Percentiles rank a stretch among this genome's conserved stretches.
Evolutionary conservation across 1,139 yeast species (phyloP).

Genomic region (Pichia sp.): DNA sequence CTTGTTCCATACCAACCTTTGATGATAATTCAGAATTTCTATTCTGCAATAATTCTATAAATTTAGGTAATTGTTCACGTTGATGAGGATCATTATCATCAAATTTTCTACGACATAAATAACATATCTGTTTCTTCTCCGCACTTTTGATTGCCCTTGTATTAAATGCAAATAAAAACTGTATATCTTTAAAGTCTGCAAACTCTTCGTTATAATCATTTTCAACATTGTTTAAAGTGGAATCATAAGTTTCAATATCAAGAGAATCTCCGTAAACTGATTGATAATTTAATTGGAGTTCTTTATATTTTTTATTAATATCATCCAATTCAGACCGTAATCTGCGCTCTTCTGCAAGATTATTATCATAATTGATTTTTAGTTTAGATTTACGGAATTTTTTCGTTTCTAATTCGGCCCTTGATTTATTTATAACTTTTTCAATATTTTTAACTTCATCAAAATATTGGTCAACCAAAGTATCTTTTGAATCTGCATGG

Average conservation of each 20-base stretch:
- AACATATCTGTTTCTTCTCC: slow-evolving; percentile 47
- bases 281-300: slow-evolving; percentile 3
- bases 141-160: slow-evolving; percentile 60
- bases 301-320: slow-evolving; percentile 1
- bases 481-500: not conserved
- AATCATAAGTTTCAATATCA: slow-evolving; percentile 44
- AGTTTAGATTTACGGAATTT: slow-evolving; percentile 3
- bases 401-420: slow-evolving; percentile 3
- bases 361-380: slow-evolving; percentile 2
- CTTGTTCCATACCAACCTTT: slow-evolving; percentile 17
- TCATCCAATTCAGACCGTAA: slow-evolving; percentile 5
- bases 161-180: slow-evolving; percentile 61
- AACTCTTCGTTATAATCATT: slow-evolving; percentile 52
- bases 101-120: slow-evolving; percentile 60
- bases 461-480: not conserved
- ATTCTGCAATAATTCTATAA: slow-evolving; percentile 23
- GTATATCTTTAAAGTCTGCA: slow-evolving; percentile 57
- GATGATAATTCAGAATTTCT: slow-evolving; percentile 19
- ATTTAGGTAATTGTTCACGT: slow-evolving; percentile 11
- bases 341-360: not conserved
- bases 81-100: slow-evolving; percentile 27
- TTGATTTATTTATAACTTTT: slow-evolving; percentile 2
- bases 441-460: not conserved
- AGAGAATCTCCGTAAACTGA: slow-evolving; percentile 13
- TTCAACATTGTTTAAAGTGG: slow-evolving; percentile 49